These are phyloP conservation scores for Geotrichum histeridarum DNA, from an alignment of 1,139 yeast species.

Conservation along the genomic window DNA sequence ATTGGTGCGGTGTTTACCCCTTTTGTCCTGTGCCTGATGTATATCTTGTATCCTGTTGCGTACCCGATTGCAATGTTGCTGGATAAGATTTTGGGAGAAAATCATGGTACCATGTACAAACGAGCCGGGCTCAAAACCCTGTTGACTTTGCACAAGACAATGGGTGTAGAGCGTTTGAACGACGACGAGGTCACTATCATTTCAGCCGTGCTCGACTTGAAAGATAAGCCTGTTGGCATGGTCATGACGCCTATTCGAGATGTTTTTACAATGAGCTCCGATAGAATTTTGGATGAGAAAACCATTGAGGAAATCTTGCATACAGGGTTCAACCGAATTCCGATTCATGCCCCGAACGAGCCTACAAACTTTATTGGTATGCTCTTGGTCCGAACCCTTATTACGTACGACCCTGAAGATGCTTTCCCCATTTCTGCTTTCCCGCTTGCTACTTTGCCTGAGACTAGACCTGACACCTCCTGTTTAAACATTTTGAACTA, in stretches of 20 bases:
- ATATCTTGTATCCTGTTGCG: conserved; percentile 84
- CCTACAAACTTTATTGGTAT: conserved; percentile 90
- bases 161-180: conserved; percentile 79
- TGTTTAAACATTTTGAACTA: conserved; percentile 89
- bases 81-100: conserved; percentile 84
- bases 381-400: conserved; percentile 85
- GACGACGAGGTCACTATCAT: conserved; percentile 96
- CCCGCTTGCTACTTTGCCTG: conserved; percentile 94
- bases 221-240: conserved; percentile 78
- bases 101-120: conserved; percentile 91
- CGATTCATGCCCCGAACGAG: conserved; percentile 85
- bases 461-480: conserved; percentile 85
- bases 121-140: conserved; percentile 89
- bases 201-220: conserved; percentile 86
- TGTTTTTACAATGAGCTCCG: conserved; percentile 85
- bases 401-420: conserved; percentile 96
- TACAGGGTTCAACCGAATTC: conserved; percentile 92
- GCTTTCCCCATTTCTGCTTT: conserved; percentile 86
- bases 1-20: conserved; percentile 91
- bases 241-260: conserved; percentile 95
- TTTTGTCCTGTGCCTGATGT: conserved; percentile 80
- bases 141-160: conserved; percentile 85
- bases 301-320: conserved; percentile 87
- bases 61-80: conserved; percentile 81
- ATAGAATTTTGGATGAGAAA: conserved; percentile 72